These are phyloP conservation scores for Porphyra umbilicalis DNA, from an alignment of 31 red algal species.

Conservation along the genomic window DNA sequence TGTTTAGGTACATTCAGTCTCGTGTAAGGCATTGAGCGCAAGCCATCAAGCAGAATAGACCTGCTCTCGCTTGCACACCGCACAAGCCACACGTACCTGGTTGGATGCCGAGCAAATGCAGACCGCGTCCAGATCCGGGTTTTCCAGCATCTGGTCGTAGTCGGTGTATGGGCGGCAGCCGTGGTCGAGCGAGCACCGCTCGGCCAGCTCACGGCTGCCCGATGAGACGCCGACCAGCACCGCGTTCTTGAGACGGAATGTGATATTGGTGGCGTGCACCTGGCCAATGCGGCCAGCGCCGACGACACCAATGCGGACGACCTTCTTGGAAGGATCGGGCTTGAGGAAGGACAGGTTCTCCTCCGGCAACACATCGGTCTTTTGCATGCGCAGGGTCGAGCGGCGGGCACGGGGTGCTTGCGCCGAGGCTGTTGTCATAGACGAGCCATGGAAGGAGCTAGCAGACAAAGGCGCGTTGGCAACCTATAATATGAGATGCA, in stretches of 20 bases:
- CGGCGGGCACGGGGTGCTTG: neutral
- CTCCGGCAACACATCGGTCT: neutral
- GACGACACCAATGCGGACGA: slow-evolving; percentile 1
- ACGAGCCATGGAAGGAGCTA: neutral
- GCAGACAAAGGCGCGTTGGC: neutral
- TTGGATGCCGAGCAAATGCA: slow-evolving; percentile 94
- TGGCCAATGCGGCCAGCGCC: slow-evolving; percentile 95
- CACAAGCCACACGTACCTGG: neutral
- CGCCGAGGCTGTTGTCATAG: neutral
- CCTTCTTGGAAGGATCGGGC: neutral
- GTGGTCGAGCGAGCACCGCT: slow-evolving; percentile 77
- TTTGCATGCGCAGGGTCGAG: neutral
- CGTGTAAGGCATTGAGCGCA: too few species aligned
- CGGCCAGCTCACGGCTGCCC: slow-evolving; percentile 72
- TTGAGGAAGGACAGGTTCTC: neutral
- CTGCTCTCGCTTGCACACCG: too few species aligned
- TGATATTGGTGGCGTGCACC: slow-evolving; percentile 95
- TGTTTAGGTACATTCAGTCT: too few species aligned
- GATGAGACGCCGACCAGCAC: slow-evolving; percentile 81
- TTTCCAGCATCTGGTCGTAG: slow-evolving; percentile 78
- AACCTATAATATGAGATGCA: too few species aligned
- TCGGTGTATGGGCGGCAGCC: slow-evolving; percentile 87
- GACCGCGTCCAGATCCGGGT: slow-evolving; percentile 84
- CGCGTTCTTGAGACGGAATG: slow-evolving; percentile 74
- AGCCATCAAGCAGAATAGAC: too few species aligned